Evolutionary conservation across 768 basidiomycete genomes (phyloP).

Genomic region (Boletellus emodensis): DNA sequence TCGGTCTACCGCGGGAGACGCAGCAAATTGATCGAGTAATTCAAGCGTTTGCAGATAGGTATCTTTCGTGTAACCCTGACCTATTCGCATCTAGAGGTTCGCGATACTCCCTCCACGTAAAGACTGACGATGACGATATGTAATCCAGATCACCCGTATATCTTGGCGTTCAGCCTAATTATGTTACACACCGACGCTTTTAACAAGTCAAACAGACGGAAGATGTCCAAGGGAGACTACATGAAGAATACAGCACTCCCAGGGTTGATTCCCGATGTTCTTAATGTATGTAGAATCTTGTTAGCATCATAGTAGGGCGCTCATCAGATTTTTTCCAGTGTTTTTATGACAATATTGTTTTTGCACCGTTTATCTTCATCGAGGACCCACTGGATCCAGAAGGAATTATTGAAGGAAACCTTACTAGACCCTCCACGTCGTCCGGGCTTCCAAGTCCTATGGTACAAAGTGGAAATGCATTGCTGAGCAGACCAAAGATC

Average conservation of each 20-base stretch:
- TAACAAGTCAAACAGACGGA: constrained; percentile 95
- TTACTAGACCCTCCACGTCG: constrained; percentile 39
- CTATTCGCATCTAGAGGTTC: constrained; percentile 76
- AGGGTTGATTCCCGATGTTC: constrained; percentile 74
- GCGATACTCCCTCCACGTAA: constrained; percentile 10
- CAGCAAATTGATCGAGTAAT: constrained; percentile 98
- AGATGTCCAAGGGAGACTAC: constrained; percentile 96
- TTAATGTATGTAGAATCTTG: constrained; percentile 60
- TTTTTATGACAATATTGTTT: constrained; percentile 95
- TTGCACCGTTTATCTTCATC: constrained; percentile 94
- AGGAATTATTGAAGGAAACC: constrained; percentile 40
- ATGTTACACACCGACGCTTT: constrained; percentile 99
- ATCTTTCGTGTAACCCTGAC: constrained; percentile 76
- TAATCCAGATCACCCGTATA: constrained; percentile 81
- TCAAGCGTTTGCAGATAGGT: constrained; percentile 88
- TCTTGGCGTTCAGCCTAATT: constrained; percentile 94
- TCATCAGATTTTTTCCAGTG: constrained; percentile 46
- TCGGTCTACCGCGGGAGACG: constrained; percentile 90
- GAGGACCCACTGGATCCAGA: constrained; percentile 81
- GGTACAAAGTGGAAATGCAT: constrained; percentile 31
- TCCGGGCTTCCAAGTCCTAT: constrained; percentile 28
- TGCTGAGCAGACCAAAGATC: constrained; percentile 63
- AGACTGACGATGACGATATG: not conserved
- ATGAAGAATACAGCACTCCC: constrained; percentile 88
- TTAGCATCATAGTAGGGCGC: not conserved